phyloP scores from a whole-genome alignment of 345 rosid genomes.

The Citrus sp. region DNA sequence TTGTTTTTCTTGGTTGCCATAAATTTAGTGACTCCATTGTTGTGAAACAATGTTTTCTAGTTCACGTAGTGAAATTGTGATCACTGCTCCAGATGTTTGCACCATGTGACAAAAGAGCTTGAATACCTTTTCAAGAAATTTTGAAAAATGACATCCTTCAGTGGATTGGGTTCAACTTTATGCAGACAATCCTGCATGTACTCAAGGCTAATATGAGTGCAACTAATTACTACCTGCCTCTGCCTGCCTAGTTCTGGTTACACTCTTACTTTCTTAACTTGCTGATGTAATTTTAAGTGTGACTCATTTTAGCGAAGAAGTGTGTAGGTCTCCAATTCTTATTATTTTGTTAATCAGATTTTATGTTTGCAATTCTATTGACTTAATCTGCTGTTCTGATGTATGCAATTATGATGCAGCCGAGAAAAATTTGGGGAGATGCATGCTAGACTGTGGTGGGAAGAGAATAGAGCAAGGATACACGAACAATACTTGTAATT shows the following conservation, averaged over 20 bases:
- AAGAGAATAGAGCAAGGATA: conserved; percentile 92
- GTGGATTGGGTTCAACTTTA: conserved; percentile 10
- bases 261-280: neutral
- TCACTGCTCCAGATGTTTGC: neutral
- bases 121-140: neutral
- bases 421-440: conserved; percentile 95
- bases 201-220: conserved; percentile 14
- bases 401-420: conserved; percentile 36
- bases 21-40: neutral
- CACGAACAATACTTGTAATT: conserved; percentile 82
- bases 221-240: conserved; percentile 11
- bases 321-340: neutral
- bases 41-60: neutral
- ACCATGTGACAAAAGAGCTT: neutral
- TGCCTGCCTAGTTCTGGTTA: conserved; percentile 15
- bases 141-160: neutral
- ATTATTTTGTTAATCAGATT: neutral
- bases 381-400: conserved; percentile 2
- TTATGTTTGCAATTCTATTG: neutral
- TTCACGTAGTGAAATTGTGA: neutral
- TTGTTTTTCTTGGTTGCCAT: neutral
- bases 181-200: conserved; percentile 15
- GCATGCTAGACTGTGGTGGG: conserved; percentile 99
- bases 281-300: neutral
- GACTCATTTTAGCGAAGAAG: neutral